Base-by-base conservation (phyloP, 2,329 filamentous ascomycete species). In the Daldinia sp. region DNA sequence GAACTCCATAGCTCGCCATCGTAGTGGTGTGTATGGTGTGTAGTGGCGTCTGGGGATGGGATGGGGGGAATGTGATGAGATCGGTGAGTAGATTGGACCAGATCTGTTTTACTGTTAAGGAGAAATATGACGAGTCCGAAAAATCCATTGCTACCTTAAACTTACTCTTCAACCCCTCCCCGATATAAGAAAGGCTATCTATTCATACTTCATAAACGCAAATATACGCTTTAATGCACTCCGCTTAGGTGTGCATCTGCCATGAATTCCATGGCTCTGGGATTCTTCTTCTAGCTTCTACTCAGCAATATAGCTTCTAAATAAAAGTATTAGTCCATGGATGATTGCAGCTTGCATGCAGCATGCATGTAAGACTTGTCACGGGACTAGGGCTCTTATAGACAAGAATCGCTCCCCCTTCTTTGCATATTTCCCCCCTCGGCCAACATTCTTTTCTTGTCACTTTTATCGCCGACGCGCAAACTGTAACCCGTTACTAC, bases 1-100 rank as follows among this genome's bases (percentile, higher is more conserved):
- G 86, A 9, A 88, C 83, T 12, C 37, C 15, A 53, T 41, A 56
- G 62, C 53, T 55, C 51, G 63, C 48, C 58, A 70, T 64, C 33
- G 51, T 61, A n/a, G n/a, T n/a, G n/a, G n/a, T n/a, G n/a, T n/a
- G n/a, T n/a, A 50, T 55, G 37, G 61, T 48, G 50, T 44, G 42
- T 37, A 41, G 48, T 63, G 28, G 48, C 39, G 63, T 59, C 50
- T 63, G 41, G 50, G 35, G 62, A 35, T 56, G 41, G 54, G 23
- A 37, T 37, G 33, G 39, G 26, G 51, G 20, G 20, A 2, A 20
- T 44, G 13, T 51, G 62, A 39, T 68, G 33, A 57, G 63, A 66
- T 64, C 60, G 66, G 63, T 61, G 59, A 71, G 57, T 59, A 66
- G 57, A 67, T 69, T 65, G 60, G 60, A 71, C 66, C 53, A 44